Evolutionary conservation across 2,329 filamentous ascomycete species (phyloP), one percentile per base, ranked within the genome.

Genomic region (Nothophoma quercina): DNA sequence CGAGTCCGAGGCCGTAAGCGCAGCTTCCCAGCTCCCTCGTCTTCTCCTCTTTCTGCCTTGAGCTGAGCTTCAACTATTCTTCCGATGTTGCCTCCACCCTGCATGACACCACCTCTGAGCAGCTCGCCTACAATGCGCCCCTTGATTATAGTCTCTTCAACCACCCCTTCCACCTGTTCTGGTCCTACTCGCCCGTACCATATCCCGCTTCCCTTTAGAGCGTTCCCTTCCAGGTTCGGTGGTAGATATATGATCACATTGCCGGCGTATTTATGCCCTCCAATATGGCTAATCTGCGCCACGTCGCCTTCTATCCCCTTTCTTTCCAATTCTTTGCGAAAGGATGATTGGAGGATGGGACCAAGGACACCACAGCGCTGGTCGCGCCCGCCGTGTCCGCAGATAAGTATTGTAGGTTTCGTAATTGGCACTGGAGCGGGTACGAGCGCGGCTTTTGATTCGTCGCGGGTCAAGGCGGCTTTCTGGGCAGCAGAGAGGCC

Each of bases 171-270:
- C 0, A 93, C 89, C 69, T 93, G 84, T 66, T 81, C 83, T 3
- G 89, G 88, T 60, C 88, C 88, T 1, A 95, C 87, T 32, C 90
- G 78, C 0, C 90, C 90, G 71, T 95, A 95, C 90, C 90, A 95
- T 2, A 95, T 83, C 1, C 90, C 90, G 64, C 84, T 84, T 0
- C 90, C 89, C 1, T 83, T 85, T 42, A 93, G 73, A 4, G 84
- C 80, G 68, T 90, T 85, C 0, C 32, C 58, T 5, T 44, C 56
- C 57, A 56, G 67, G 4, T 28, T 43, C 0, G 86, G 88, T 4
- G 91, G 90, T 5, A 95, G 71, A 65, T 95, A 95, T 1, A 95
- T 75, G 39, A 95, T 91, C 28, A 93, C 84, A 71, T 96, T 96
- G 1, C 91, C 91, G 0, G 91, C 91, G 70, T 88, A 93, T 71